Conservation (phyloP, 331 rosid species). For the Cydonia oblonga region DNA sequence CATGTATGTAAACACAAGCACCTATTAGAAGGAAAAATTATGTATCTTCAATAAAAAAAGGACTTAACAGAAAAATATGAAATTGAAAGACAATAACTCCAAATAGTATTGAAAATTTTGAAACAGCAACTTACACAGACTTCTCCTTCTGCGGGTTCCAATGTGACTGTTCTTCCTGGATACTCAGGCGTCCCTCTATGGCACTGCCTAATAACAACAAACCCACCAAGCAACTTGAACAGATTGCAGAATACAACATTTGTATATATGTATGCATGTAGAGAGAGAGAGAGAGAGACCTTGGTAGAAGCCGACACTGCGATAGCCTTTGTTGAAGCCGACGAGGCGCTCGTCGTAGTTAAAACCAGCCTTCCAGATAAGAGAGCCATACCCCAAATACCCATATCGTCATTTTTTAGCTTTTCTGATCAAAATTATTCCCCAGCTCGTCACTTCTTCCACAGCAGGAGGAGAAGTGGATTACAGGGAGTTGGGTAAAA, state of each 20-base stretch:
- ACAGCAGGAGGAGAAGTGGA: too few relatives aligned
- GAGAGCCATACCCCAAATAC: slow-evolving; percentile 69
- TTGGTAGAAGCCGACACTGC: slow-evolving; percentile 89
- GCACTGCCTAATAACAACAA: slow-evolving; percentile 48
- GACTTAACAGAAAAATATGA: neutral
- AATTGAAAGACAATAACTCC: neutral
- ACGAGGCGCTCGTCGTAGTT: slow-evolving; percentile 50
- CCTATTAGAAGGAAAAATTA: neutral
- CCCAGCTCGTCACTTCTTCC: too few relatives aligned
- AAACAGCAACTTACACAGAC: slow-evolving; percentile 47
- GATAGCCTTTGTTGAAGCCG: slow-evolving; percentile 80
- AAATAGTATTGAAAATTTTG: neutral
- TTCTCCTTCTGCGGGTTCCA: slow-evolving; percentile 72
- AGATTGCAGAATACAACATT: neutral
- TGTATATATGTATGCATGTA: too few relatives aligned
- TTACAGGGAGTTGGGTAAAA: too few relatives aligned
- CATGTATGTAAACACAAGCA: neutral
- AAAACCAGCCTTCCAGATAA: slow-evolving; percentile 73
- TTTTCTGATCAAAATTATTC: too few relatives aligned
- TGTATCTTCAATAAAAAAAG: neutral
- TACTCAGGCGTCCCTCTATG: slow-evolving; percentile 82
- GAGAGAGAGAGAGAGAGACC: slow-evolving; percentile 19
- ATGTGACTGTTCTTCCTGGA: slow-evolving; percentile 91
- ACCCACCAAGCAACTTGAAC: slow-evolving; percentile 13
- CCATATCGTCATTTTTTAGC: too few relatives aligned